Evolutionary conservation across 257 asterid genomes (phyloP).

Genomic region (Galeopsis tetrahit): DNA sequence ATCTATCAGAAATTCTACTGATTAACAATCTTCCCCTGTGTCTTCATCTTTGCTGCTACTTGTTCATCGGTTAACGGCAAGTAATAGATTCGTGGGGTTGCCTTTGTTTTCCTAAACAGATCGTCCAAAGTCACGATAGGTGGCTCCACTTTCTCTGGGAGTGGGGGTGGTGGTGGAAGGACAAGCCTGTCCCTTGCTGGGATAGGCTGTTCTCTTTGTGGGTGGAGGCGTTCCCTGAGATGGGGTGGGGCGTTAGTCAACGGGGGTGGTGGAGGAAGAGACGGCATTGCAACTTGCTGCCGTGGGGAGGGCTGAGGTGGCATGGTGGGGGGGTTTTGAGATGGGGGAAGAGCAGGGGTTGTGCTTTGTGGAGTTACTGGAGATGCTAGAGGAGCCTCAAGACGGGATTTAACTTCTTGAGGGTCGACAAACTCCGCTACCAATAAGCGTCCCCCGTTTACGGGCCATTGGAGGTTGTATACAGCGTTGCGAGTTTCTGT

Average conservation of each 20-base stretch:
- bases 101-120: constrained; percentile 78
- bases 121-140: constrained; percentile 87
- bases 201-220: constrained; percentile 52
- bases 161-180: constrained; percentile 87
- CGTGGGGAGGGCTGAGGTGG: constrained; percentile 64
- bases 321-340: constrained; percentile 34
- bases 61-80: constrained; percentile 78
- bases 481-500: constrained; percentile 81
- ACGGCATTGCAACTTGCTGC: constrained; percentile 54
- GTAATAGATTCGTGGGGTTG: constrained; percentile 83
- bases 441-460: constrained; percentile 77
- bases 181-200: constrained; percentile 60
- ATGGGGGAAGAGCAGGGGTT: constrained; percentile 33
- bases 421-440: constrained; percentile 82
- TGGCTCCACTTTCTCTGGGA: constrained; percentile 71
- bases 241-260: constrained; percentile 44
- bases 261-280: constrained; percentile 64
- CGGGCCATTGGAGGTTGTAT: constrained; percentile 92
- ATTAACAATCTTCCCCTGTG: constrained; percentile 63
- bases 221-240: constrained; percentile 47
- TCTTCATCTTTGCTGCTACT: constrained; percentile 67
- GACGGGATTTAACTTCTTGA: constrained; percentile 66
- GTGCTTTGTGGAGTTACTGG: constrained; percentile 51
- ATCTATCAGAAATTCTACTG: constrained; percentile 69
- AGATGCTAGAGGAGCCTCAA: constrained; percentile 60